Conservation (phyloP, 2,329 filamentous ascomycete species). For the Paecilomyces variotii region DNA sequence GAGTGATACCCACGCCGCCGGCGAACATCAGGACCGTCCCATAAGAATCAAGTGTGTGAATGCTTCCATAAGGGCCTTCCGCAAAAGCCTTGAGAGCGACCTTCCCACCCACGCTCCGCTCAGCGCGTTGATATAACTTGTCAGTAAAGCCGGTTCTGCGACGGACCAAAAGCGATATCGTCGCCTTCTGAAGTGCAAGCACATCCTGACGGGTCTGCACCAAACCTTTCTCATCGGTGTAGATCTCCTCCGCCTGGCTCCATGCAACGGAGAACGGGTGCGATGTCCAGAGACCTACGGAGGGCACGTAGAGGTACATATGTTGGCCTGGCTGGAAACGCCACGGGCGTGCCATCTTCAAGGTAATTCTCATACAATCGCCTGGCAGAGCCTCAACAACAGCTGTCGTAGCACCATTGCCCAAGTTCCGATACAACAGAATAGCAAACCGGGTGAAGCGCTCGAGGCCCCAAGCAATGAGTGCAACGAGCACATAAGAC, state of each 20-base stretch:
- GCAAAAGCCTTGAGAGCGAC: constrained; percentile 64
- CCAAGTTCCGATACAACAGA: constrained; percentile 58
- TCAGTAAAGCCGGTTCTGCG: constrained; percentile 84
- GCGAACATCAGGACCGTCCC: constrained; percentile 87
- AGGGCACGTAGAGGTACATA: constrained; percentile 63
- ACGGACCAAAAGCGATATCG: constrained; percentile 75
- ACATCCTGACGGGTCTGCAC: constrained; percentile 45
- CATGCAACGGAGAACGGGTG: constrained; percentile 76
- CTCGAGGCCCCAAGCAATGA: constrained; percentile 71
- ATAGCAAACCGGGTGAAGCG: constrained; percentile 56
- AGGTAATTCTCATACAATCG: constrained; percentile 61
- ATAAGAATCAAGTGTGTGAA: constrained; percentile 83
- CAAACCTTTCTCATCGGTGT: constrained; percentile 32
- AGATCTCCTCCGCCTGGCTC: constrained; percentile 52
- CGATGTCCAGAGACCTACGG: constrained; percentile 60
- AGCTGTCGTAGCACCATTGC: constrained; percentile 53
- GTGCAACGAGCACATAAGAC: constrained; percentile 64
- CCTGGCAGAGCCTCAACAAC: constrained; percentile 61
- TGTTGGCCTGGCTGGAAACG: constrained; percentile 63
- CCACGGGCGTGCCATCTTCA: constrained; percentile 60
- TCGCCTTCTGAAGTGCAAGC: constrained; percentile 43
- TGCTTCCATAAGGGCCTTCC: constrained; percentile 82
- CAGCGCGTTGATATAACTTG: constrained; percentile 65
- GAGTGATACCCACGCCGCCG: constrained; percentile 88
- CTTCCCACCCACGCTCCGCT: constrained; percentile 42